Conservation (phyloP, 495 filamentous ascomycete species). For the Talaromyces ruber region DNA sequence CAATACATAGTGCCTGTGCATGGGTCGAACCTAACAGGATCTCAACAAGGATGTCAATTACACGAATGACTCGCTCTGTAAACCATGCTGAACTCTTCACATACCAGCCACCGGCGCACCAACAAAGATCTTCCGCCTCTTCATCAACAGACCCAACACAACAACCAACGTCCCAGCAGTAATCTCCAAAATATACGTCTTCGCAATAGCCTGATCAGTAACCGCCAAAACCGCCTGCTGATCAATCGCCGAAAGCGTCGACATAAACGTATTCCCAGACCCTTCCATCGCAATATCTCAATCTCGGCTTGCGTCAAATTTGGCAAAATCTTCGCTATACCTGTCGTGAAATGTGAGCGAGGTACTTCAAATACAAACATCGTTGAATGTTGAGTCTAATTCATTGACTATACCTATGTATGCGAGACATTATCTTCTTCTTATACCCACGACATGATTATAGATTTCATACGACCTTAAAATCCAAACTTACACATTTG, state of each 20-base stretch:
- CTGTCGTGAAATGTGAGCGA: not conserved
- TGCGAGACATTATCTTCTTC: not conserved
- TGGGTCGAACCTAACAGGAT: not conserved
- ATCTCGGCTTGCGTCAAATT: not conserved
- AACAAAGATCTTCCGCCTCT: conserved; percentile 11
- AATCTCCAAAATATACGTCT: conserved; percentile 41
- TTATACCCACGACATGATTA: no score
- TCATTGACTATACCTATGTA: not conserved
- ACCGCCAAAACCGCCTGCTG: conserved; percentile 31
- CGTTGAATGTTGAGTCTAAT: not conserved
- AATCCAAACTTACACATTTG: not conserved
- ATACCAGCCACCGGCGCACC: not conserved
- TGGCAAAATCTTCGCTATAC: not conserved
- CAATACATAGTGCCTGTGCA: not conserved
- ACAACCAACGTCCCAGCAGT: conserved; percentile 36
- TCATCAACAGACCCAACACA: conserved; percentile 42
- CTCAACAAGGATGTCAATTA: not conserved
- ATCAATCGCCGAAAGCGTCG: not conserved
- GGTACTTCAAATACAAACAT: not conserved
- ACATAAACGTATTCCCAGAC: not conserved
- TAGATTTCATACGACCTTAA: not conserved
- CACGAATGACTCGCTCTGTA: no score
- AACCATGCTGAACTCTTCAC: not conserved
- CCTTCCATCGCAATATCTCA: not conserved
- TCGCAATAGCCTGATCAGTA: conserved; percentile 42